Percentiles rank a stretch among this genome's conserved stretches.
phyloP scores from a whole-genome alignment of 345 rosid genomes.

The Theobroma cacao region DNA sequence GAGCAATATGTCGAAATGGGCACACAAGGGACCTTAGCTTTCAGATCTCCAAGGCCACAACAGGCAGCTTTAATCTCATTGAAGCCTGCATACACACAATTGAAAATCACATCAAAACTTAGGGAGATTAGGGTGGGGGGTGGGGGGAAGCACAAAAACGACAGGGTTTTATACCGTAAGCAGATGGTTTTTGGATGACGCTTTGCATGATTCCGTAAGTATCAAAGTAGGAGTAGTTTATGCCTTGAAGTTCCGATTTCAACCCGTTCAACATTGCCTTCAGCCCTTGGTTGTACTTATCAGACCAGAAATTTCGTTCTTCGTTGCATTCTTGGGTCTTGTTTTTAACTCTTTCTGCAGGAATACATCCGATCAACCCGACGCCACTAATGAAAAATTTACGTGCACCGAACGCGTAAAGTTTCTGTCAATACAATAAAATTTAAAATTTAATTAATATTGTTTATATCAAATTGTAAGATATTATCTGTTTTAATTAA shows the following conservation, averaged over 20 bases:
- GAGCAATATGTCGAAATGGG: conserved; percentile 54
- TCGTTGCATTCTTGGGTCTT: conserved; percentile 9
- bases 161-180: background rate
- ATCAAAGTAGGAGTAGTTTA: conserved; percentile 14
- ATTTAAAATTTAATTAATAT: too few species aligned
- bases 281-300: conserved; percentile 2
- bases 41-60: conserved; percentile 68
- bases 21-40: conserved; percentile 47
- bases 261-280: conserved; percentile 4
- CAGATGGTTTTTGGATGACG: conserved; percentile 1
- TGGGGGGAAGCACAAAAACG: background rate
- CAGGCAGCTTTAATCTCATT: conserved; percentile 64
- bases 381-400: background rate
- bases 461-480: too few species aligned
- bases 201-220: conserved; percentile 7
- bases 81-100: conserved; percentile 45
- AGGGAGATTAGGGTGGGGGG: background rate
- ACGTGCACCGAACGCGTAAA: conserved; percentile 6
- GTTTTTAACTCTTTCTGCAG: conserved; percentile 10
- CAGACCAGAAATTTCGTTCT: conserved; percentile 10
- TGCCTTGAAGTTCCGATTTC: conserved; percentile 8
- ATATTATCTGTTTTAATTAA: too few species aligned
- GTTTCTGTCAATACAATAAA: background rate
- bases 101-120: background rate
- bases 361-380: conserved; percentile 9